Conservation (phyloP, 1,284 basidiomycete species). For the Kalmanozyma brasiliensis region DNA sequence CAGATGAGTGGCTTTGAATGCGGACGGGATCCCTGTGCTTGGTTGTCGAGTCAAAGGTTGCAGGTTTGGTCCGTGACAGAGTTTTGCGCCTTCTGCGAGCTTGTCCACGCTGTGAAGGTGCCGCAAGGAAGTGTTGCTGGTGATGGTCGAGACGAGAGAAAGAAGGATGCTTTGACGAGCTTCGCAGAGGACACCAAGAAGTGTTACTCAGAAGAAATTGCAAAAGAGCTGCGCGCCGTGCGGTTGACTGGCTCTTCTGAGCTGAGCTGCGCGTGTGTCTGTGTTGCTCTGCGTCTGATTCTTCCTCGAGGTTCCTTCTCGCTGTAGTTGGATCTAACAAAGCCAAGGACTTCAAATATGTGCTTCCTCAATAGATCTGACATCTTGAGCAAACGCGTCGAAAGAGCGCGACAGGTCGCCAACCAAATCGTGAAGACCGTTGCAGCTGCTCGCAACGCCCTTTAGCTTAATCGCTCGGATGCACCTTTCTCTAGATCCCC, state of each 20-base stretch:
- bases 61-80: neutral
- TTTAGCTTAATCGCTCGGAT: no score
- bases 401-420: no score
- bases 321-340: no score
- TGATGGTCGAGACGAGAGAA: slow-evolving; percentile 3
- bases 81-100: no score
- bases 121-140: neutral
- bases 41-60: neutral
- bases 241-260: slow-evolving; percentile 1
- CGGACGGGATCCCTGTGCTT: no score
- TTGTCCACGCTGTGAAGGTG: neutral
- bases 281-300: neutral
- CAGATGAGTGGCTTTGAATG: neutral
- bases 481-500: no score
- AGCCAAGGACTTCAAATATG: no score
- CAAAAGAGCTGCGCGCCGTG: no score
- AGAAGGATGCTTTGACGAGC: no score
- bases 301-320: slow-evolving; percentile 6
- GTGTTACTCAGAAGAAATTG: slow-evolving; percentile 7
- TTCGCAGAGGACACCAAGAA: neutral
- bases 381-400: neutral
- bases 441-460: no score
- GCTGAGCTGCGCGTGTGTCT: neutral
- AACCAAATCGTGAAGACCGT: no score
- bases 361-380: no score